Evolutionary conservation across 331 rosid species (phyloP), one percentile per base, ranked within the genome.

Genomic region (Phaseolus coccineus): DNA sequence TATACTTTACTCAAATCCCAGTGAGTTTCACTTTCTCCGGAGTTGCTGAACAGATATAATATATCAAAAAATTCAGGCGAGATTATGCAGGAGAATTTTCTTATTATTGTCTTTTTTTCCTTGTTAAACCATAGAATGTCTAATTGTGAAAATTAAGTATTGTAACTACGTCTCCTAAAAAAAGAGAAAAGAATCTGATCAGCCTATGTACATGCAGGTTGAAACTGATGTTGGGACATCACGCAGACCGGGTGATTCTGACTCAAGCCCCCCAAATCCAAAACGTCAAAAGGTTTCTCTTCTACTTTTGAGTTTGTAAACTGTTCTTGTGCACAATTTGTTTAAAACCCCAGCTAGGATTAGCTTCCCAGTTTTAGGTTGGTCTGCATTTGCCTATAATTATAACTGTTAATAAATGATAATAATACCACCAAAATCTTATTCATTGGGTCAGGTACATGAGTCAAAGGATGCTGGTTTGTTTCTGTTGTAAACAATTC

Each of bases 231-330:
- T 59, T n/a, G 89, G 84, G 77, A 69, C 85, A 35, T 84, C 89
- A 4, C 82, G 77, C 53, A 55, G 89, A 64, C 87, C 8, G 13
- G 39, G 76, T 69, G 84, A 30, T 77, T 81, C 87, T 46, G 87
- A 86, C 10, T 51, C 84, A 77, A 48, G 46, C 64, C 74, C 81
- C 44, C 87, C 87, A 27, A 77, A 80, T 86, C 40, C 89, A 66
- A 86, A 86, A 80, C 89, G 89, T 68, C 89, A 71, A 76, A 86
- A 83, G 89, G 89, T 86, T 33, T 57, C 55, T 65, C 31, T 82
- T 56, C 52, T 51, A 67, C 30, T 65, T 78, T 58, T 28, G 44
- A 69, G 58, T 71, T 76, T 59, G 35, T 72, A 82, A 63, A 77
- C 63, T 76, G 27, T 62, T 73, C 69, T 44, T 53, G 6, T n/a